Evolutionary conservation across 352 stramenopile genomes (phyloP).

Genomic region (Blastocystis sp.): DNA sequence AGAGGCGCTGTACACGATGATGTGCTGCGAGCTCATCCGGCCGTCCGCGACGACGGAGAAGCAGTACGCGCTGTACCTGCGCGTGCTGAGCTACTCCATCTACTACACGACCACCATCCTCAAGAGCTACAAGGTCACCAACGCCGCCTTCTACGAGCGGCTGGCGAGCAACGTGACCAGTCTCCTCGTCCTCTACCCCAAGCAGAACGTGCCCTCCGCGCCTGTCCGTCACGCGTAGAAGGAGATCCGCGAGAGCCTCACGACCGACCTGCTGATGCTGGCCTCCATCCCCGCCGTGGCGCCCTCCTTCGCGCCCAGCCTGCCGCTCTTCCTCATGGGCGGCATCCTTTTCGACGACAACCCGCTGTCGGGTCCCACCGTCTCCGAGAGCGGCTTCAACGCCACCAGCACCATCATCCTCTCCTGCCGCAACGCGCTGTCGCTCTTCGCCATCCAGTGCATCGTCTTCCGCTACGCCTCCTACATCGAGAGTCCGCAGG

Average conservation of each 20-base stretch:
- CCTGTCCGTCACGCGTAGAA: background rate
- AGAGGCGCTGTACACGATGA: slow-evolving; percentile 17
- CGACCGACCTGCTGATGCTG: background rate
- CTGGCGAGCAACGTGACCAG: slow-evolving; percentile 3
- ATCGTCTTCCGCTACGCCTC: slow-evolving; percentile 19
- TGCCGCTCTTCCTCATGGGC: slow-evolving; percentile 35
- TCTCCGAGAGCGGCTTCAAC: slow-evolving; percentile 10
- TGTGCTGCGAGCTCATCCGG: background rate
- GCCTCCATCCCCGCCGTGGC: background rate
- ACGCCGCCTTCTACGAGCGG: background rate
- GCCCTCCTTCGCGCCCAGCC: background rate
- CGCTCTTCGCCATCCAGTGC: slow-evolving; percentile 12
- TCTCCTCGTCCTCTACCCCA: slow-evolving; percentile 44
- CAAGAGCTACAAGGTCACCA: background rate
- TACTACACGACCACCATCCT: slow-evolving; percentile 1
- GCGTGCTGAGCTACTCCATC: slow-evolving; percentile 20
- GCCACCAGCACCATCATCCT: slow-evolving; percentile 23
- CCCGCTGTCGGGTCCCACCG: background rate
- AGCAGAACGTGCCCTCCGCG: background rate
- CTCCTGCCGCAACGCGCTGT: background rate
- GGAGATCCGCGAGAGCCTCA: background rate
- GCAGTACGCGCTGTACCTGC: slow-evolving; percentile 47
- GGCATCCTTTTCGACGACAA: slow-evolving; percentile 52
- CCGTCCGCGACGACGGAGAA: background rate
- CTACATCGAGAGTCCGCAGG: slow-evolving; percentile 38